Evolutionary conservation across 192 early-diverging fungal species (phyloP), one percentile per base, ranked within the genome.

Genomic region (Pilobolus umbonatus): DNA sequence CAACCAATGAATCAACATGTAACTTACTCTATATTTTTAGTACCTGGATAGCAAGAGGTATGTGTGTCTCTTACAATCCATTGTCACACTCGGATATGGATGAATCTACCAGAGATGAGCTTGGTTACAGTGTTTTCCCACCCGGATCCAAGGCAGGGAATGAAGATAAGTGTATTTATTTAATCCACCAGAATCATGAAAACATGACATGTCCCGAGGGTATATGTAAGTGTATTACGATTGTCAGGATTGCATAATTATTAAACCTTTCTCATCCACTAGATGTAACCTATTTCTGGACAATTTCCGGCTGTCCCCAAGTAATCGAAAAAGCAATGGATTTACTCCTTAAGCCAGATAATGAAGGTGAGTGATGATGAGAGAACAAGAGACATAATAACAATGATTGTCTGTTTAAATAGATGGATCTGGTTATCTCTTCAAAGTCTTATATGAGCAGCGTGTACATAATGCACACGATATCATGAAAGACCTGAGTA

Each of bases 371-470:
- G 65, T 58, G 11, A 47, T 12, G 8, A 26, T 26, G 45, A 26
- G 45, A 47, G 61, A 19, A 67, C 60, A 61, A 55, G 57, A 28
- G 61, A 62, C 42, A 57, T 29, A 39, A 60, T 52, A 19, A 42
- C 31, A 3, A 59, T 48, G 12, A 39, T 55, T 60, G 29, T 19
- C 36, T 9, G 26, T 44, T 5, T 46, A n/a, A 11, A 54, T 21
- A 17, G 12, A 57, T 21, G 19, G 25, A 19, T n/a, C 53, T 5
- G 12, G 46, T 8, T 74, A 67, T 11, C 38, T 72, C 29, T 76
- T 81, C 36, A 52, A 62, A 9, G 46, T 77, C 58, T 75, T 69
- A 28, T 82, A 80, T 32, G 65, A 77, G 35, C 68, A 73, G 8
- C 64, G 74, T 19, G 55, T 65, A 52, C 73, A 40, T 57, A 43